Evolutionary conservation across 1,284 basidiomycete species (phyloP).

Genomic region (Schizophyllum amplum): DNA sequence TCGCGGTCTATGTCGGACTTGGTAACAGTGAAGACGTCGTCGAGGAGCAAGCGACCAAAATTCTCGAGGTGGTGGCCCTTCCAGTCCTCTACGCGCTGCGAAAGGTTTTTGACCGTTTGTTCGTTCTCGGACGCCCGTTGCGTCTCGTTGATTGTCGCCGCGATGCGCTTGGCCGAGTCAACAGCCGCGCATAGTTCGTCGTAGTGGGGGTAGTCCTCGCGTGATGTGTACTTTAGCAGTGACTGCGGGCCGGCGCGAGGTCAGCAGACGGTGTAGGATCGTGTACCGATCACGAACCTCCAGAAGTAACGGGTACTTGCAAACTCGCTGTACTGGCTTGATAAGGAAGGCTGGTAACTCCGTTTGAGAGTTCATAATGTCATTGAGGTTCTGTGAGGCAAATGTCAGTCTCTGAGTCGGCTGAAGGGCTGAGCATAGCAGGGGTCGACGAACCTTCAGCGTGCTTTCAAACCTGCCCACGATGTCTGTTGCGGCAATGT

Average conservation of each 20-base stretch:
- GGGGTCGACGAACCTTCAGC: constrained; percentile 45
- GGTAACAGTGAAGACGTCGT: constrained; percentile 93
- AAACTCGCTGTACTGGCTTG: constrained; percentile 86
- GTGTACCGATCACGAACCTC: constrained; percentile 49
- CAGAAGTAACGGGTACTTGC: constrained; percentile 88
- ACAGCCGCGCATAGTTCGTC: constrained; percentile 82
- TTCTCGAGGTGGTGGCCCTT: constrained; percentile 94
- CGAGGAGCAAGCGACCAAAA: constrained; percentile 89
- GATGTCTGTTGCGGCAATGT: constrained; percentile 23
- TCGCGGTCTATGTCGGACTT: constrained; percentile 96
- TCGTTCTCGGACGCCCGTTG: constrained; percentile 82
- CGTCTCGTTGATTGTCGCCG: constrained; percentile 95
- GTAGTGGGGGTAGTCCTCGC: constrained; percentile 62
- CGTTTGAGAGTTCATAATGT: constrained; percentile 74
- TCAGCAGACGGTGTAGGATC: constrained; percentile 11
- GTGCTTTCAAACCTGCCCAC: not conserved
- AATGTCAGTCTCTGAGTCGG: constrained; percentile 12
- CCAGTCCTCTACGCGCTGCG: constrained; percentile 94
- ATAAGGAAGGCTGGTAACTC: constrained; percentile 90
- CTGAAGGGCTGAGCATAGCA: not conserved
- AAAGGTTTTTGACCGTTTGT: constrained; percentile 85
- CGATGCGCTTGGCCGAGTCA: constrained; percentile 85
- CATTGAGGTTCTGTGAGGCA: constrained; percentile 54
- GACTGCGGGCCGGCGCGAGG: constrained; percentile 34
- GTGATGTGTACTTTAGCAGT: constrained; percentile 68